Evolutionary conservation across 257 asterid species (phyloP).

Genomic region (Plectranthus barbatus): DNA sequence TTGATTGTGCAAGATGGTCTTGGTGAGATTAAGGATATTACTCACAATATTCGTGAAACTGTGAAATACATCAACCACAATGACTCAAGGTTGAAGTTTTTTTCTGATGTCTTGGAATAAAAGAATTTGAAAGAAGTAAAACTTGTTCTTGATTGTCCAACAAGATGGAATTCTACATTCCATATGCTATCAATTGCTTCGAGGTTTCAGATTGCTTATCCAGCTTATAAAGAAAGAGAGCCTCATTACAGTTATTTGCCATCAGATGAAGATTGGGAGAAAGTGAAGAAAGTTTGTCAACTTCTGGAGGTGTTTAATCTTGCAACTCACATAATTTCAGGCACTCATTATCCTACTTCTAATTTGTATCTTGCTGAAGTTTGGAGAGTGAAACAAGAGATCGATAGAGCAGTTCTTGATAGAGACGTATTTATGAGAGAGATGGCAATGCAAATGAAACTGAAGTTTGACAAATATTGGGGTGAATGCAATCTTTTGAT

Average conservation of each 20-base stretch:
- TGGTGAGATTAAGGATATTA: neutral
- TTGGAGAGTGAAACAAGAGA: too few relatives aligned
- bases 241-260: neutral
- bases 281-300: neutral
- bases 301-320: neutral
- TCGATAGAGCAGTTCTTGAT: too few relatives aligned
- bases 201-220: too few relatives aligned
- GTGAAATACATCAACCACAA: neutral
- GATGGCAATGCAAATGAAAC: too few relatives aligned
- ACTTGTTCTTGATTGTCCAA: too few relatives aligned
- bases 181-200: too few relatives aligned
- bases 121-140: too few relatives aligned
- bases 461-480: too few relatives aligned
- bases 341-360: neutral
- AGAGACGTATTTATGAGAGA: too few relatives aligned
- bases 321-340: neutral
- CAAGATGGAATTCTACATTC: too few relatives aligned
- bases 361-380: neutral
- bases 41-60: neutral
- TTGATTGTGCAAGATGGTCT: neutral
- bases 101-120: too few relatives aligned
- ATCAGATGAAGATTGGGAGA: neutral
- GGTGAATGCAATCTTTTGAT: too few relatives aligned
- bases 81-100: neutral
- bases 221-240: neutral